A percentile compares a stretch with the other conserved stretches of the same genome.
phyloP scores from a whole-genome alignment of 2,329 filamentous ascomycete species.

The Mollisia scopiformis region DNA sequence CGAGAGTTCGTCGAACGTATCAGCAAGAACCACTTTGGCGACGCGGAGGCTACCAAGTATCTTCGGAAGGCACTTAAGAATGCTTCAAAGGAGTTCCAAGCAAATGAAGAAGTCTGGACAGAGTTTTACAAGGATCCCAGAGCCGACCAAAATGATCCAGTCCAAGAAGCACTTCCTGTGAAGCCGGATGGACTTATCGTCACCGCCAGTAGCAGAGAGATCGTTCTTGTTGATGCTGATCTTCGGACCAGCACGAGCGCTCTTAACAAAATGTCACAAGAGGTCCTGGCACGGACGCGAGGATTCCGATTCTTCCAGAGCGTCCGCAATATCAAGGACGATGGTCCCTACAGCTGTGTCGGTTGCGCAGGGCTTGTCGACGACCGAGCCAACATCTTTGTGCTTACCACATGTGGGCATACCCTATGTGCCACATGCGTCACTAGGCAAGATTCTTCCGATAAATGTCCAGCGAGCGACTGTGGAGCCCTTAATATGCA shows the following conservation, averaged over 20 bases:
- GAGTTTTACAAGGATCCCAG: neutral
- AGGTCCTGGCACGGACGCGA: neutral
- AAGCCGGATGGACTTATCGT: neutral
- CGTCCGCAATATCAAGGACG: neutral
- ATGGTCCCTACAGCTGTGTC: neutral
- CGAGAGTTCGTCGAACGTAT: neutral
- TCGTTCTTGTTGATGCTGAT: neutral
- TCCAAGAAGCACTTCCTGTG: neutral
- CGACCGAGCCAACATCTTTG: neutral
- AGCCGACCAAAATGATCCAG: neutral
- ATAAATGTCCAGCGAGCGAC: constrained; percentile 43
- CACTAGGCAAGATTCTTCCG: no score
- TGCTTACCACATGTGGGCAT: neutral
- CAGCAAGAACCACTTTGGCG: neutral
- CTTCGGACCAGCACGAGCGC: neutral
- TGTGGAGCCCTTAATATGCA: constrained; percentile 43
- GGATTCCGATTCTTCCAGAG: neutral
- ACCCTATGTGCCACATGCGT: no score
- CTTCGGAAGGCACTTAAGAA: neutral
- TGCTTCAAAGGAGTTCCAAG: neutral
- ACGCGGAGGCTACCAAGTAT: neutral
- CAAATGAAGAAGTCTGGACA: neutral
- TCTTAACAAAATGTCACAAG: neutral
- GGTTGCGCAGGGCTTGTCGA: neutral
- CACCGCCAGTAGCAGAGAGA: neutral